phyloP scores from a whole-genome alignment of 441 rosid species.

The Pelargonium australe region DNA sequence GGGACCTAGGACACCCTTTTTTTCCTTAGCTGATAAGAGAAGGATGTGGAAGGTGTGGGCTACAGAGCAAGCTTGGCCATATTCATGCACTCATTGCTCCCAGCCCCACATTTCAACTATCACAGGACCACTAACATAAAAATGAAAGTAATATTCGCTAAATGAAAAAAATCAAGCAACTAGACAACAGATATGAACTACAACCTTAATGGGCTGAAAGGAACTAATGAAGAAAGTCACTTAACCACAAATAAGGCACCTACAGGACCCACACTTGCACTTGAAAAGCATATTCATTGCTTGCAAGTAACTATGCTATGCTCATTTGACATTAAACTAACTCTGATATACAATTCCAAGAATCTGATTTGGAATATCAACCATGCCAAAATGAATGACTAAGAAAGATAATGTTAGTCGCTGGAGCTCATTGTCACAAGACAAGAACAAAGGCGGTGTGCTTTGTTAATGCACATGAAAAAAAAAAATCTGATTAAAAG shows the following conservation, averaged over 20 bases:
- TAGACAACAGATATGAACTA: slow-evolving; percentile 7
- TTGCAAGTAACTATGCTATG: neutral
- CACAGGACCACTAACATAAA: too few relatives aligned
- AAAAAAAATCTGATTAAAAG: too few relatives aligned
- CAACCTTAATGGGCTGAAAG: neutral
- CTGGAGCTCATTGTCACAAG: too few relatives aligned
- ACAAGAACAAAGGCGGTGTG: too few relatives aligned
- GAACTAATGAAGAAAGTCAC: neutral
- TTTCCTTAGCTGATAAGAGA: neutral
- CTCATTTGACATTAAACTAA: neutral
- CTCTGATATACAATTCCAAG: neutral
- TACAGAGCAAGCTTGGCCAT: neutral
- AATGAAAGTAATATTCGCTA: too few relatives aligned
- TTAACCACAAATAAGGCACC: neutral
- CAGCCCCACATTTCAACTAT: neutral
- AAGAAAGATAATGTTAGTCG: too few relatives aligned
- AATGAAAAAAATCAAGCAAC: neutral
- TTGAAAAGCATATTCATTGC: neutral
- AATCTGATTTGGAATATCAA: neutral
- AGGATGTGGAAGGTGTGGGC: neutral
- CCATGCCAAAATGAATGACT: too few relatives aligned
- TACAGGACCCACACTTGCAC: slow-evolving; percentile 3
- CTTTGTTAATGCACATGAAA: too few relatives aligned
- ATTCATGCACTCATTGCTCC: neutral
- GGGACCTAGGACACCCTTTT: neutral